Conservation (phyloP, 1,139 yeast genomes). For the Petasospora rhodanensis region DNA sequence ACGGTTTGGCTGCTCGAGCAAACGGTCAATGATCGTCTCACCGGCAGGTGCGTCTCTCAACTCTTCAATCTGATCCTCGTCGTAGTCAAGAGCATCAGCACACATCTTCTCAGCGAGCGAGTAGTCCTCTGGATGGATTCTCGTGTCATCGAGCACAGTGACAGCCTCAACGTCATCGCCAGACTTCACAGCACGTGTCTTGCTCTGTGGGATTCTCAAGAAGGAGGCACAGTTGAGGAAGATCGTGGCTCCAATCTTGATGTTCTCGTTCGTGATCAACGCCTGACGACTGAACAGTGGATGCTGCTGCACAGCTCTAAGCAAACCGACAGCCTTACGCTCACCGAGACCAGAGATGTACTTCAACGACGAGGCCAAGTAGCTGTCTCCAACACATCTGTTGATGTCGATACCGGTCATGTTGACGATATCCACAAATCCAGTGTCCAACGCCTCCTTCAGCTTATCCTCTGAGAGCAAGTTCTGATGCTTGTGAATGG, state of each 20-base stretch:
- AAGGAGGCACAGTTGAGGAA: slow-evolving; percentile 93
- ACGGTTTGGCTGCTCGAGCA: slow-evolving; percentile 61
- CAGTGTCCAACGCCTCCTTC: slow-evolving; percentile 67
- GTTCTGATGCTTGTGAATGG: slow-evolving; percentile 72
- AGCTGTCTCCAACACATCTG: slow-evolving; percentile 75
- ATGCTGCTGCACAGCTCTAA: slow-evolving; percentile 73
- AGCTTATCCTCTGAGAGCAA: slow-evolving; percentile 63
- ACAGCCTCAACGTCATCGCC: slow-evolving; percentile 63
- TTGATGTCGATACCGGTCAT: slow-evolving; percentile 92
- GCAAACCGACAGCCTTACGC: slow-evolving; percentile 83
- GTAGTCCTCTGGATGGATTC: slow-evolving; percentile 97
- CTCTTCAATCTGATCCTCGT: slow-evolving; percentile 88
- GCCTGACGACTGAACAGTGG: slow-evolving; percentile 67
- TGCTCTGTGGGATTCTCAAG: slow-evolving; percentile 69
- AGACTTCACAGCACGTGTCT: slow-evolving; percentile 28
- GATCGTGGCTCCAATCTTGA: slow-evolving; percentile 60
- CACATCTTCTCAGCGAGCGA: slow-evolving; percentile 96
- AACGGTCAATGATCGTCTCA: slow-evolving; percentile 66
- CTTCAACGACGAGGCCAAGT: slow-evolving; percentile 65
- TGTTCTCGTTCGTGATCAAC: slow-evolving; percentile 71
- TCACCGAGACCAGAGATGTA: slow-evolving; percentile 93
- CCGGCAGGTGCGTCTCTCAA: slow-evolving; percentile 62
- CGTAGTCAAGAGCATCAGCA: slow-evolving; percentile 93
- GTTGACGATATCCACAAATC: slow-evolving; percentile 85
- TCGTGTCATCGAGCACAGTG: slow-evolving; percentile 75